Percentiles rank a stretch among this genome's conserved stretches.
These are phyloP conservation scores for Amyloporia xantha DNA, from an alignment of 768 basidiomycete genomes.

Conservation along the genomic window DNA sequence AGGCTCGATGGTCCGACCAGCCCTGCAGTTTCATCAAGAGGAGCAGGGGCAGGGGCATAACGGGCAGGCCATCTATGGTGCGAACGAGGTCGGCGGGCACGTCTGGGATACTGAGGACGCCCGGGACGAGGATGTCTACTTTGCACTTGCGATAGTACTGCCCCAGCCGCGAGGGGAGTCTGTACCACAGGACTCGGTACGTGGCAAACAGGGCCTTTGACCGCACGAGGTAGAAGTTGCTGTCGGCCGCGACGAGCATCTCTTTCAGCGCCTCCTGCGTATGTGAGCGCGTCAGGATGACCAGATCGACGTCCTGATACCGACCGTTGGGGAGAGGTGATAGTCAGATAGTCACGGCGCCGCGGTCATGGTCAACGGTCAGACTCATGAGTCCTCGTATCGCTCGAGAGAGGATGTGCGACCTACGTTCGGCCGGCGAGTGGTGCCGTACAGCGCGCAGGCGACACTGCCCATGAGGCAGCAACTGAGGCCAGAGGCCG, in stretches of 20 bases:
- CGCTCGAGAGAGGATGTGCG: background rate
- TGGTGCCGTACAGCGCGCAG: conserved; percentile 17
- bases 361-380: too few species aligned
- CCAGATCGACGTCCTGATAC: conserved; percentile 40
- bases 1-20: conserved; percentile 24
- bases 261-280: conserved; percentile 35
- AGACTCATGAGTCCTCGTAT: too few species aligned
- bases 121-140: conserved; percentile 25
- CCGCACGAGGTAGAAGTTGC: conserved; percentile 31
- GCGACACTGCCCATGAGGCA: conserved; percentile 22
- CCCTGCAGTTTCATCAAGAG: conserved; percentile 26
- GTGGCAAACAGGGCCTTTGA: conserved; percentile 33
- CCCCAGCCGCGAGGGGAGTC: conserved; percentile 9
- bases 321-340: background rate
- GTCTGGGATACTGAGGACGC: conserved; percentile 20
- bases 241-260: conserved; percentile 25
- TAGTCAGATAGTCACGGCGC: too few species aligned
- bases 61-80: conserved; percentile 14
- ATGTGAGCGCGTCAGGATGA: conserved; percentile 31
- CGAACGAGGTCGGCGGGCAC: conserved; percentile 11
- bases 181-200: conserved; percentile 37
- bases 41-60: conserved; percentile 23
- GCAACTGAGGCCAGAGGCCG: conserved; percentile 9
- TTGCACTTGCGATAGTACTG: conserved; percentile 15
- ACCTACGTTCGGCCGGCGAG: conserved; percentile 18